Conservation (phyloP, 345 rosid genomes). For the Populus davidiana region DNA sequence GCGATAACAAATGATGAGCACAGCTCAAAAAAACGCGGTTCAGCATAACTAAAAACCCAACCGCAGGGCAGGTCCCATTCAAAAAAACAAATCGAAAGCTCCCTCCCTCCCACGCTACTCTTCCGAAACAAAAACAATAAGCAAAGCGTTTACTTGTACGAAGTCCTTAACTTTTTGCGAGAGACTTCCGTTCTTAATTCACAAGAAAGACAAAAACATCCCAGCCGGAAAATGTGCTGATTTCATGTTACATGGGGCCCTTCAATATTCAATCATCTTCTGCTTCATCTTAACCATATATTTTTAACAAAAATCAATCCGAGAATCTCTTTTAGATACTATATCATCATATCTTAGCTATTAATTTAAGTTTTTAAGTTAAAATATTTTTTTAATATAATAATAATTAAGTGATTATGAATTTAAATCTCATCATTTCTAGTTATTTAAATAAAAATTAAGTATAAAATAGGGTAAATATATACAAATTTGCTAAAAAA, state of each 20-base stretch:
- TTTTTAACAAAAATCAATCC: neutral
- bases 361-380: no score
- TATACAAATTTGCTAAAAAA: neutral
- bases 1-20: constrained; percentile 12
- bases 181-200: neutral
- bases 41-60: neutral
- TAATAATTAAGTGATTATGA: no score
- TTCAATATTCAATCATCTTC: neutral
- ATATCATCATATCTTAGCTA: no score
- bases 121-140: neutral
- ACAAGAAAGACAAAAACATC: constrained; percentile 9
- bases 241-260: constrained; percentile 1
- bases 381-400: no score
- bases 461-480: no score
- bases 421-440: no score
- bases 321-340: no score
- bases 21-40: constrained; percentile 22
- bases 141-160: constrained; percentile 17
- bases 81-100: neutral
- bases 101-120: neutral
- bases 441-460: no score
- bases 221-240: neutral
- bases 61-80: no score
- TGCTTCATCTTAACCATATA: neutral
- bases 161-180: neutral